Conservation (phyloP, 441 rosid species). For the Gossypium trilobum region DNA sequence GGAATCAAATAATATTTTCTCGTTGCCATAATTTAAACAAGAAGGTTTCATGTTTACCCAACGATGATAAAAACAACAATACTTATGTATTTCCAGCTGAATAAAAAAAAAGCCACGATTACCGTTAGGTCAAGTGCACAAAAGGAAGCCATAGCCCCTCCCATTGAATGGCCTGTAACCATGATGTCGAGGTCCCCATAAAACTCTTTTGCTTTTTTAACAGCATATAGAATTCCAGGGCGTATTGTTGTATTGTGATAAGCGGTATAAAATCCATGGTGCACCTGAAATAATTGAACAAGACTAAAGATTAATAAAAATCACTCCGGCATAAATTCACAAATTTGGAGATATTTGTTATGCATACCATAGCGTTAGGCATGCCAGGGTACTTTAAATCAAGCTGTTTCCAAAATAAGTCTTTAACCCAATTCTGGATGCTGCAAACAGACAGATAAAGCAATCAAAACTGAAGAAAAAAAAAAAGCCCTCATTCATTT, state of each 20-base stretch:
- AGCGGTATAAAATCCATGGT: conserved; percentile 80
- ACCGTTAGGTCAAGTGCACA: conserved; percentile 79
- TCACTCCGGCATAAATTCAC: not conserved
- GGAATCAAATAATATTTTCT: not conserved
- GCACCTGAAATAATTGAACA: conserved; percentile 47
- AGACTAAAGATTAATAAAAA: not conserved
- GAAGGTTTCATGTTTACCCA: not conserved
- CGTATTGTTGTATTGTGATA: conserved; percentile 80
- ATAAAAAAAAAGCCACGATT: conserved; percentile 17
- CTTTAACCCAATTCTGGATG: conserved; percentile 87
- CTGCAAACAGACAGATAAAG: conserved; percentile 26
- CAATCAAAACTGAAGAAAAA: not conserved
- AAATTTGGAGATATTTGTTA: not conserved
- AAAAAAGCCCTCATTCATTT: not conserved
- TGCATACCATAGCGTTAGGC: conserved; percentile 52
- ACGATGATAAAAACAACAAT: not conserved
- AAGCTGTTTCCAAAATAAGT: conserved; percentile 90
- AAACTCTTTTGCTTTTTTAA: conserved; percentile 39
- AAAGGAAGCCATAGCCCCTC: conserved; percentile 93
- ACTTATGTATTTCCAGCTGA: not conserved
- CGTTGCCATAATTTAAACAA: not conserved
- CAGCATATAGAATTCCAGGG: conserved; percentile 54
- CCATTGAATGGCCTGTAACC: conserved; percentile 93
- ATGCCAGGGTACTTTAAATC: conserved; percentile 88
- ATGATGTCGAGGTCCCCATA: conserved; percentile 63